Evolutionary conservation across 148 eudicot species (phyloP), one percentile per base, ranked within the genome.

Genomic region (Rhododendron griersonianum): DNA sequence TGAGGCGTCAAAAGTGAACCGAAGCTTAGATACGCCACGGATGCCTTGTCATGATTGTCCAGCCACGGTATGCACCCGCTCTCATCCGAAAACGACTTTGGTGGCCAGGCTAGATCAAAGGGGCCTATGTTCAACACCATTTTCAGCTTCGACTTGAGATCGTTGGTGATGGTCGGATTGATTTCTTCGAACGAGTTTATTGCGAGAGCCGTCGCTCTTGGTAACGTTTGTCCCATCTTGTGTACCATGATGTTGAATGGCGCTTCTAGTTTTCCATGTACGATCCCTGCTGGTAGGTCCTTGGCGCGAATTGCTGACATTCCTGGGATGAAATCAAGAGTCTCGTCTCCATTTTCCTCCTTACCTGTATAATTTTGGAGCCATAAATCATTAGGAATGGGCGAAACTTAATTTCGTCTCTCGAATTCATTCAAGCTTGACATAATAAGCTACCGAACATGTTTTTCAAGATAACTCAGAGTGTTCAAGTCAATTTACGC

Each of bases 1-100:
- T 93, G 89, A 3, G 90, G 92, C 28, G 83, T 67, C 0, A 86
- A 61, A 0, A 90, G 83, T 2, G 94, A 89, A 2, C 98, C 98
- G 28, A 94, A 96, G 86, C 95, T 90, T 41, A 96, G 88, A 48
- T 96, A 96, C 0, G 91, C 92, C 0, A 93, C 94, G 0, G 93
- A 92, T 0, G 82, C 69, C 3, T 86, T 63, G 0, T 41, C 63
- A 1, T 92, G 93, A 13, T 57, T 85, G 44, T 92, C 94, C 30
- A 94, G 83, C 95, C 94, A 96, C 3, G 90, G 77, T 1, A 94
- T 74, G 87, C 98, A 94, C 5, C 82, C 82, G 44, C 87, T 81
- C 33, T 84, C 76, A 82, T 93, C 94, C 0, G 86, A n/a, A 5
- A 71, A 63, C 0, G 78, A 18, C 1, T 9, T 4, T 53, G 84